Conservation (phyloP, 495 filamentous ascomycete species). For the Penicillium cataractarum region DNA sequence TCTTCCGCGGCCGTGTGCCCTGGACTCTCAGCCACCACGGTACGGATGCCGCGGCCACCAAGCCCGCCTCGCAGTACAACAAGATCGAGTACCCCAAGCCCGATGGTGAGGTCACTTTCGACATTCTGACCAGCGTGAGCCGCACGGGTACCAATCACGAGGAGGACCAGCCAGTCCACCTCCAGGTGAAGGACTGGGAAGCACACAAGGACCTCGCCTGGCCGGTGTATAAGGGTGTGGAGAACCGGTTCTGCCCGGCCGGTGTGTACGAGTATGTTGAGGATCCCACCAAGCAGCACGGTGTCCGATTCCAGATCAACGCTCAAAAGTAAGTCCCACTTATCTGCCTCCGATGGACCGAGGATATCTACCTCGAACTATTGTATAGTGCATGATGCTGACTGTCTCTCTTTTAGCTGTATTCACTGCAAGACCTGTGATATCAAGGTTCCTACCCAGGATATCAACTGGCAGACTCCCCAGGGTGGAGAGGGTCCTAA, state of each 20-base stretch:
- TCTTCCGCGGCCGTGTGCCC: conserved; percentile 81
- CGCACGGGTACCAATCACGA: conserved; percentile 98
- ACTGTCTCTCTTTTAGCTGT: conserved; percentile 62
- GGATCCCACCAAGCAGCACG: conserved; percentile 77
- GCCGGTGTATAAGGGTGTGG: conserved; percentile 87
- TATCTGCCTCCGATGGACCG: not conserved
- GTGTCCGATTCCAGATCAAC: conserved; percentile 97
- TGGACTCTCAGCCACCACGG: conserved; percentile 91
- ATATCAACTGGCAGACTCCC: conserved; percentile 95
- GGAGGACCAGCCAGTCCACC: conserved; percentile 95
- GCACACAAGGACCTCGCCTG: conserved; percentile 80
- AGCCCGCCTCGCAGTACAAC: conserved; percentile 71
- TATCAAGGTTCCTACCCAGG: conserved; percentile 95
- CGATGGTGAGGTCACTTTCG: conserved; percentile 90
- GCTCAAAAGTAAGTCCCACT: conserved; percentile 81
- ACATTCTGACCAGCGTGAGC: conserved; percentile 91
- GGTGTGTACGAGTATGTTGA: conserved; percentile 99
- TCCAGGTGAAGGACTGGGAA: conserved; percentile 94
- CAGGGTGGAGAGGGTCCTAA: conserved; percentile 97
- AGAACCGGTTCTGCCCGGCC: conserved; percentile 99
- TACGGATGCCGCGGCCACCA: conserved; percentile 68
- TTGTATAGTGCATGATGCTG: not conserved
- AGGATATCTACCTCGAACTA: not conserved
- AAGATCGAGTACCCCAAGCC: conserved; percentile 98
- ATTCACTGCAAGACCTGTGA: conserved; percentile 99